Base-by-base conservation (phyloP, 441 rosid genomes). In the Croton setiger region DNA sequence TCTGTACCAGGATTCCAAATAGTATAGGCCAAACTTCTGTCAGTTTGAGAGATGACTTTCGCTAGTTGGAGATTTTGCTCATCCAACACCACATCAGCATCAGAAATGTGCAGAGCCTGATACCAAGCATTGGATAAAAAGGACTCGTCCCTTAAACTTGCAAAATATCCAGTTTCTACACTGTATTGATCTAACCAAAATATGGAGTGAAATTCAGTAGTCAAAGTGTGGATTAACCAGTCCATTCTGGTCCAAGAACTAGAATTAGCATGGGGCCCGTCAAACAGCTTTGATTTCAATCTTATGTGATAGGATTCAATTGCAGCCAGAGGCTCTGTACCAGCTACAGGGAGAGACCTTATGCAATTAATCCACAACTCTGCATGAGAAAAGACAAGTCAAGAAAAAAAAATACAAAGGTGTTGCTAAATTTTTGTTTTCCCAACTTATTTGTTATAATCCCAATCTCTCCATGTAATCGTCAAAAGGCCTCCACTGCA, bases 1-100 rank as follows among this genome's bases (percentile, higher is more conserved):
- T 86, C 90, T 4, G 90, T 80, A 63, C 88, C 90, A 71, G 88
- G 90, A 75, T 79, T 86, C 87, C 85, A 80, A 66, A 82, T 66
- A 9, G 74, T 66, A 64, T 75, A 76, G 7, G 69, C 82, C 63
- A 69, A 35, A 68, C 63, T 79, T 74, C 84, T 71, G 70, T 84
- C 79, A 4, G 75, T 74, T 71, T 83, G 84, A 5, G 84, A 80
- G 55, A 78, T 69, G 18, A 84, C 85, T 75, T 83, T 80, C 63
- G 86, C 86, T 47, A 79, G 72, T 55, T 73, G 83, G 37, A 81
- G 84, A 74, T 80, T 80, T 65, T 71, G 83, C 81, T 76, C 79
- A 69, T 80, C 86, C 48, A 82, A 60, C 35, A 73, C 73, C 58
- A 84, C 84, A 49, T 82, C 79, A 36, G 47, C 66, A 74, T 84